Percentiles rank a stretch among this genome's conserved stretches.
These are phyloP conservation scores for Trypanosoma grayi DNA, from an alignment of 208 protist species.

Conservation along the genomic window DNA sequence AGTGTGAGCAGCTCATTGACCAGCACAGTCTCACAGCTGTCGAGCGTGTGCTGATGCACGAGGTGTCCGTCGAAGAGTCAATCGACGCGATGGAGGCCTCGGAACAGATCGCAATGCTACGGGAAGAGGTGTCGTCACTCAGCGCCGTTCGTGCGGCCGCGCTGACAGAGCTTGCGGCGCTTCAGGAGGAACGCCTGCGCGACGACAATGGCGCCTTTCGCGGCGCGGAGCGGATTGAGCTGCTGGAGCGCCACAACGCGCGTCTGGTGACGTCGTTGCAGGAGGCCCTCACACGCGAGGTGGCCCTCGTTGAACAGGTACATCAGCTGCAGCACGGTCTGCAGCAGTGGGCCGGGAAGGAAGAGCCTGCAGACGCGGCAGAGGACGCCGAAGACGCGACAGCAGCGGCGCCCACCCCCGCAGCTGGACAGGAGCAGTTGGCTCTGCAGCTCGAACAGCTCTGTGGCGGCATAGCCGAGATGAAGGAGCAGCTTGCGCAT, in stretches of 20 bases:
- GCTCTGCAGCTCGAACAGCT: slow-evolving; percentile 10
- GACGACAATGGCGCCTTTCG: not conserved
- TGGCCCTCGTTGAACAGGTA: slow-evolving; percentile 33
- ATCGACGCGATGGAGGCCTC: slow-evolving; percentile 65
- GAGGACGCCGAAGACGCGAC: not conserved
- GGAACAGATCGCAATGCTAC: slow-evolving; percentile 56
- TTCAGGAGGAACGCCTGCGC: slow-evolving; percentile 16
- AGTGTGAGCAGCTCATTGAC: slow-evolving; percentile 61
- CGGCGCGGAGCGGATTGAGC: not conserved
- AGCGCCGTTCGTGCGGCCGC: slow-evolving; percentile 2
- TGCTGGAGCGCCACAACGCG: slow-evolving; percentile 41
- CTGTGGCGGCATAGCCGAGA: not conserved
- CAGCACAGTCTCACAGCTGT: slow-evolving; percentile 69
- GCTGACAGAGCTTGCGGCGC: slow-evolving; percentile 32
- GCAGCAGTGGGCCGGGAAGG: not conserved
- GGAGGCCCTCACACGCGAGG: slow-evolving; percentile 38
- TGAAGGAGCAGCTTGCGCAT: slow-evolving; percentile 16
- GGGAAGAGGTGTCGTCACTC: slow-evolving; percentile 44
- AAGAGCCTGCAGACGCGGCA: not conserved
- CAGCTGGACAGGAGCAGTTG: too few species aligned
- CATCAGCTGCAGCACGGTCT: slow-evolving; percentile 46
- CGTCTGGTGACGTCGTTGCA: slow-evolving; percentile 37
- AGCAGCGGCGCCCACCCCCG: not conserved
- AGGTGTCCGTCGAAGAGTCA: slow-evolving; percentile 62
- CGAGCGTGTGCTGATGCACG: slow-evolving; percentile 69